Percentiles rank a stretch among this genome's conserved stretches.
phyloP scores from a whole-genome alignment of 78 protist species.

The Anaeramoeba flamelloides region DNA sequence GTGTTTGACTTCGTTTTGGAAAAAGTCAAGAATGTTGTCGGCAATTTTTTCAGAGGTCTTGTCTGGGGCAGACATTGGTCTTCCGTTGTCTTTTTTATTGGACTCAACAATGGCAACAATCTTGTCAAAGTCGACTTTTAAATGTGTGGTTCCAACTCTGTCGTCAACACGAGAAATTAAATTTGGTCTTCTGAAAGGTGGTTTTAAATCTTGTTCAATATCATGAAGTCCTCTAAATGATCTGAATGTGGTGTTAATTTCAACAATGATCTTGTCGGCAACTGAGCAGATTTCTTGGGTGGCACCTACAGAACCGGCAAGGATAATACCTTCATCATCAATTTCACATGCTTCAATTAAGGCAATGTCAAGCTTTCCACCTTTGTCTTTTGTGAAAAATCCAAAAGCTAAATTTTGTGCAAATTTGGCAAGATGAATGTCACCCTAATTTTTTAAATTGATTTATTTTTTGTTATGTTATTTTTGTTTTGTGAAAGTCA shows the following conservation, averaged over 20 bases:
- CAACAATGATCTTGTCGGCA: slow-evolving; percentile 46
- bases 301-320: slow-evolving; percentile 41
- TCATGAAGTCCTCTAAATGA: slow-evolving; percentile 48
- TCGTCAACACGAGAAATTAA: slow-evolving; percentile 10
- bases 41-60: slow-evolving; percentile 5
- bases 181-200: slow-evolving; percentile 10
- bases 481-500: too few species aligned
- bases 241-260: slow-evolving; percentile 41
- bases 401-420: background rate
- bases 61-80: slow-evolving; percentile 3
- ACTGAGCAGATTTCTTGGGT: slow-evolving; percentile 26
- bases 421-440: too few species aligned
- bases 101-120: slow-evolving; percentile 12
- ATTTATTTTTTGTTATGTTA: too few species aligned
- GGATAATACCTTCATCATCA: slow-evolving; percentile 45
- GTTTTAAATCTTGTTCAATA: slow-evolving; percentile 15
- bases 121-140: slow-evolving; percentile 8
- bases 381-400: background rate
- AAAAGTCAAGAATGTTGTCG: slow-evolving; percentile 12
- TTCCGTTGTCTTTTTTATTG: slow-evolving; percentile 9
- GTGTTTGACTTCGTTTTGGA: background rate
- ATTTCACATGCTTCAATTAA: slow-evolving; percentile 52
- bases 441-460: too few species aligned
- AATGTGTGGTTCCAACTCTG: slow-evolving; percentile 4
- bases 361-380: slow-evolving; percentile 48